phyloP scores from a whole-genome alignment of 108 stramenopile species.

The Parmales sp. region DNA sequence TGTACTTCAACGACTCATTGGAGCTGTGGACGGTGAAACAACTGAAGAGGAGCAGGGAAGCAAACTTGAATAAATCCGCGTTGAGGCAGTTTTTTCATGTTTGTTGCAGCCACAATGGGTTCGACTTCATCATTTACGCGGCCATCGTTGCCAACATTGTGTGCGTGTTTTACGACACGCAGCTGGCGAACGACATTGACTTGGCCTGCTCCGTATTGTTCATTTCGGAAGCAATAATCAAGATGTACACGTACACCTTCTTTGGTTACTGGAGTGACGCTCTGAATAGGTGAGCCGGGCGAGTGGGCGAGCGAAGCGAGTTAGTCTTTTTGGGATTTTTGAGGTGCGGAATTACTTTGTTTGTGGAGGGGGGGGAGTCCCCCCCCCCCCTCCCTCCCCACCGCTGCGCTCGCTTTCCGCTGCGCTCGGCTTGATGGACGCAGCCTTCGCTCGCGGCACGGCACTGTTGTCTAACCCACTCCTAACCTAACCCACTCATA shows the following conservation, averaged over 20 bases:
- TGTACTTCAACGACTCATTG: slow-evolving; percentile 20
- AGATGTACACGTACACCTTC: slow-evolving; percentile 1
- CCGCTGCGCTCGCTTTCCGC: too few species aligned
- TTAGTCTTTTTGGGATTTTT: too few species aligned
- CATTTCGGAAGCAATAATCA: background rate
- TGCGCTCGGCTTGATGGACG: too few species aligned
- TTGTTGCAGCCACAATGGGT: background rate
- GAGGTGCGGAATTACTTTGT: too few species aligned
- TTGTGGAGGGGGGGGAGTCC: too few species aligned
- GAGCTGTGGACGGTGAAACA: background rate
- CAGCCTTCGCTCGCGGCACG: too few species aligned
- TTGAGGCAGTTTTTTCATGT: background rate
- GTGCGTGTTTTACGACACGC: background rate
- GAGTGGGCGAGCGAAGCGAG: too few species aligned
- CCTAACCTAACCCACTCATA: too few species aligned
- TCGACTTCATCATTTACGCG: slow-evolving; percentile 1
- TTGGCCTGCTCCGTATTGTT: background rate
- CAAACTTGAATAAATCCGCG: background rate
- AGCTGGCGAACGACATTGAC: background rate
- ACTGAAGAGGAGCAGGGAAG: background rate
- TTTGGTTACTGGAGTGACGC: slow-evolving; percentile 12
- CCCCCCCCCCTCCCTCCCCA: too few species aligned
- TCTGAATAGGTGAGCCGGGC: background rate
- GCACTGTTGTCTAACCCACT: too few species aligned
- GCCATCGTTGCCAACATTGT: slow-evolving; percentile 11